Evolutionary conservation across 805 yeast genomes (phyloP).

Genomic region (Huiozyma sinensis): DNA sequence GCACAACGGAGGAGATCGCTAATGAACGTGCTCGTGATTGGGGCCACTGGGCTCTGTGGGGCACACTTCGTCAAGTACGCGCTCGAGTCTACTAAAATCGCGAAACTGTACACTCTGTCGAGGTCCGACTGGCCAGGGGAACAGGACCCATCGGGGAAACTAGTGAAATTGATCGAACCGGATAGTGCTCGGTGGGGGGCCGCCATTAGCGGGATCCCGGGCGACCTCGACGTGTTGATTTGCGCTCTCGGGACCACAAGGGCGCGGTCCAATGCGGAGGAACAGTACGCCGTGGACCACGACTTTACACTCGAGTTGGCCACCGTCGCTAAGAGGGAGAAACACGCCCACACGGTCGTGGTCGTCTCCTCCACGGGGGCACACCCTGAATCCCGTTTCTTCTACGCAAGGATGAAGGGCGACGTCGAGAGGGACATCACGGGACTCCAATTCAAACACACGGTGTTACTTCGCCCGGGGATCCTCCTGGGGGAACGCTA

Average conservation of each 20-base stretch:
- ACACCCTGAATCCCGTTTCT: constrained; percentile 40
- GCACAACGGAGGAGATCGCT: background rate
- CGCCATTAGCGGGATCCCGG: constrained; percentile 22
- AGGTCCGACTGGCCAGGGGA: constrained; percentile 34
- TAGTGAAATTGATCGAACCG: constrained; percentile 32
- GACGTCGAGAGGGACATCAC: constrained; percentile 58
- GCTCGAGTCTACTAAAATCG: constrained; percentile 27
- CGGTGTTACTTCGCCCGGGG: constrained; percentile 75
- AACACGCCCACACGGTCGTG: constrained; percentile 58
- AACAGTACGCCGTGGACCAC: constrained; percentile 62
- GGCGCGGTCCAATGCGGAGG: constrained; percentile 56
- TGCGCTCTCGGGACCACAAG: constrained; percentile 71
- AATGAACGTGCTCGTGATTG: constrained; percentile 37
- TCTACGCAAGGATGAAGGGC: constrained; percentile 64
- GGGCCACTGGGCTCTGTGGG: constrained; percentile 78
- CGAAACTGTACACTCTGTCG: constrained; percentile 38
- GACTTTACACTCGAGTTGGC: constrained; percentile 63
- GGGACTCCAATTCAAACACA: constrained; percentile 53
- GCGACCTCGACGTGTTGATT: constrained; percentile 35
- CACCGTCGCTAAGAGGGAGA: constrained; percentile 51
- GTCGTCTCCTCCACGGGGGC: constrained; percentile 65
- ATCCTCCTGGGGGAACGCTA: constrained; percentile 53
- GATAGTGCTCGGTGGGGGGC: constrained; percentile 44
- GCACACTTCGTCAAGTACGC: constrained; percentile 40
- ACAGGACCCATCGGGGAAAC: constrained; percentile 18